phyloP scores from a whole-genome alignment of 2,329 filamentous ascomycete genomes.

The Pseudogymnoascus sp. region DNA sequence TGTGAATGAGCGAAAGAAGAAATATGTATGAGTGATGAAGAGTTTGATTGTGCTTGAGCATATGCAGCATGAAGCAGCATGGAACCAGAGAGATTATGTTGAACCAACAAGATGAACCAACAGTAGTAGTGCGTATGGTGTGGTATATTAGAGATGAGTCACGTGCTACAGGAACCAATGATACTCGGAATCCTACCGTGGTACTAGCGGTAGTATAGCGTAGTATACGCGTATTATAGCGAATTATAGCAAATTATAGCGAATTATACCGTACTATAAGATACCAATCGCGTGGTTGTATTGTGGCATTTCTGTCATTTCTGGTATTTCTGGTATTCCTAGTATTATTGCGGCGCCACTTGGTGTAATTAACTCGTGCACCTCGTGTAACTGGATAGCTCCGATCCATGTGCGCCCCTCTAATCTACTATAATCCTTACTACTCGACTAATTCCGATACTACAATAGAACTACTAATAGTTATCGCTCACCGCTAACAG shows the following conservation, averaged over 20 bases:
- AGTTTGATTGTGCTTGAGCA: conserved; percentile 6
- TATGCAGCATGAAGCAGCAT: not conserved
- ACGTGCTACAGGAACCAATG: not conserved
- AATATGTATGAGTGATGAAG: not conserved
- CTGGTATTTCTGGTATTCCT: no score
- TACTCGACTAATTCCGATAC: not conserved
- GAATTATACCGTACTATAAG: not conserved
- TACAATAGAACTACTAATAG: no score
- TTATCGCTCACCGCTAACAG: conserved; percentile 3
- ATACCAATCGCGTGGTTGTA: not conserved
- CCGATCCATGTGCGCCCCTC: not conserved
- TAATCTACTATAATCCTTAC: not conserved
- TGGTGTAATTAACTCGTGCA: not conserved
- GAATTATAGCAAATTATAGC: not conserved
- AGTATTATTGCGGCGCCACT: not conserved
- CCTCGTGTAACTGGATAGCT: not conserved
- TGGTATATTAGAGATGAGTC: conserved; percentile 1
- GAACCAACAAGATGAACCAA: not conserved
- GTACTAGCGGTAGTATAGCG: not conserved
- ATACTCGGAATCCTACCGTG: not conserved
- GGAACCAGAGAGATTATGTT: not conserved
- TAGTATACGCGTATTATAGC: no score
- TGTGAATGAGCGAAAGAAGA: not conserved
- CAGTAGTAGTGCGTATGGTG: not conserved
- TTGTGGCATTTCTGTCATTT: not conserved